Evolutionary conservation across 2,329 filamentous ascomycete genomes (phyloP), one percentile per base, ranked within the genome.

Genomic region (Trichoderma endophyticum): DNA sequence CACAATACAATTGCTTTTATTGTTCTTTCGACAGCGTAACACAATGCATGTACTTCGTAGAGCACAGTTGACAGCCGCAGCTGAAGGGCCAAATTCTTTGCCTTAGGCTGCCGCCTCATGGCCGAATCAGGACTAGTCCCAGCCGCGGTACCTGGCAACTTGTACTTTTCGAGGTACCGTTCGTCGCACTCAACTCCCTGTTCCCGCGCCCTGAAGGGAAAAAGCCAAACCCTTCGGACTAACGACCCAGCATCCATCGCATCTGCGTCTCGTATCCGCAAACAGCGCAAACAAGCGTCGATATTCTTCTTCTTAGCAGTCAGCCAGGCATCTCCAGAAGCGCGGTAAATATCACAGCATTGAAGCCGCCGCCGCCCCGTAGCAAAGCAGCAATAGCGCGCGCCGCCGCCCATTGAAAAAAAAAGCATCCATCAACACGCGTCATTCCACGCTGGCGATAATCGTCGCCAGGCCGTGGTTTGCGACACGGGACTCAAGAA

Each of bases 31-130:
- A 15, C 34, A 6, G 39, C 18, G 30, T 21, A 61, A 36, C 18
- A 26, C 14, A 7, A 21, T 64, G 14, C 18, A 21, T 15, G 18
- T 28, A 28, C 26, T 28, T 28, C 26, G 26, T 36, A 36, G 34
- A 36, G 34, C 34, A 36, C 34, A 36, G 34, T 14, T 36, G 34
- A 36, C 15, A 60, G 51, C 65, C 26, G 26, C 12, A 68, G 65
- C 65, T 32, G 28, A 54, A 24, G 3, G 14, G 14, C 59, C 54
- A 15, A 60, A 60, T 54, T 67, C 30, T 57, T 28, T 76, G 80
- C 80, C 77, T 80, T 80, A 60, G 57, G 57, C 32, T 12, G 75
- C 76, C 77, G 79, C 79, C 79, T 80, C 75, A 77, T 51, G 64
- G 21, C 69, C 62, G 70, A 73, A 78, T 77, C 75, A 75, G 78